Evolutionary conservation across 352 stramenopile genomes (phyloP).

Genomic region (Globisporangium rhizosaccharum): DNA sequence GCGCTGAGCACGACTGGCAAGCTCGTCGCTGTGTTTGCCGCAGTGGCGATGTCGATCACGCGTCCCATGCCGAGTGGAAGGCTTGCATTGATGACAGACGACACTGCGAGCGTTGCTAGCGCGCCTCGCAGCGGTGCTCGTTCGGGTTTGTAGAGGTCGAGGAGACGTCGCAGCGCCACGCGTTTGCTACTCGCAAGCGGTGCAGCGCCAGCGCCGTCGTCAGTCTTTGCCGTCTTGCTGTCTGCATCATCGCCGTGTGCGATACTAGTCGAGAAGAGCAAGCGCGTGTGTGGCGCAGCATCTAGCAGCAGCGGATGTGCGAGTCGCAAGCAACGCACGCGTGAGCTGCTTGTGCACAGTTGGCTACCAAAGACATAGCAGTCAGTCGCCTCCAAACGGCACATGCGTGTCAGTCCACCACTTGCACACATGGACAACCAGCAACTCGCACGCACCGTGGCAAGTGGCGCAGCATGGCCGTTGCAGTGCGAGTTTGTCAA

Average conservation of each 20-base stretch:
- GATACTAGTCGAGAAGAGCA: neutral
- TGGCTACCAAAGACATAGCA: neutral
- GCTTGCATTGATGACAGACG: conserved; percentile 69
- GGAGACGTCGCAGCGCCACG: conserved; percentile 22
- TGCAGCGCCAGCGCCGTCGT: neutral
- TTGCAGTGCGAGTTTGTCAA: neutral
- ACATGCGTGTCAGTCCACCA: too few relatives aligned
- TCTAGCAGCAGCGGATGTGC: neutral
- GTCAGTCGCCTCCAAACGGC: neutral
- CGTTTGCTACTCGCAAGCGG: neutral
- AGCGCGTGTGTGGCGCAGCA: neutral
- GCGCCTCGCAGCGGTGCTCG: conserved; percentile 63
- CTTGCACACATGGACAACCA: neutral
- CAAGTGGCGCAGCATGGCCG: neutral
- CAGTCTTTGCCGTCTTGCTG: neutral
- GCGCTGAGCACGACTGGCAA: conserved; percentile 47
- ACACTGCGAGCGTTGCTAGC: conserved; percentile 55
- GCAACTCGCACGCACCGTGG: neutral
- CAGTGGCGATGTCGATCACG: conserved; percentile 72
- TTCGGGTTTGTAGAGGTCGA: conserved; percentile 64
- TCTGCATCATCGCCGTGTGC: neutral
- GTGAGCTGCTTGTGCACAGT: neutral
- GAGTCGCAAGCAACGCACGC: neutral
- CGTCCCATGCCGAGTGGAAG: conserved; percentile 79
- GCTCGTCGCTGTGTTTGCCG: conserved; percentile 28